A percentile compares a stretch with the other conserved stretches of the same genome.
Evolutionary conservation across 2,329 filamentous ascomycete species (phyloP).

Genomic region (Colletotrichum spinosum): DNA sequence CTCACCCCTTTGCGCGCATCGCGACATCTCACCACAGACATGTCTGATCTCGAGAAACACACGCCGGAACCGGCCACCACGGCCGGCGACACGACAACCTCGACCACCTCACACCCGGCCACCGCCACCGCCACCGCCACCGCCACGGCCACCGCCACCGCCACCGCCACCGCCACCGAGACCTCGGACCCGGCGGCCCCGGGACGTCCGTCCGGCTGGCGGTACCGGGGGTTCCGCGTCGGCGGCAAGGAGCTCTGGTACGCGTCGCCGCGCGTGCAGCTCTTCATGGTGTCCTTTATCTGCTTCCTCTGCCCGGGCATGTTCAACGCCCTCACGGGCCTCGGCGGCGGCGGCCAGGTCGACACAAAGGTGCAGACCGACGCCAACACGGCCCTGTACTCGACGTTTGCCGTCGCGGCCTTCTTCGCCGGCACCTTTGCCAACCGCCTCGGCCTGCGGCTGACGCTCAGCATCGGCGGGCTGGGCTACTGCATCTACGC

Average conservation of each 20-base stretch:
- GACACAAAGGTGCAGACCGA: conserved; percentile 69
- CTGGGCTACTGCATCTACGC: conserved; percentile 83
- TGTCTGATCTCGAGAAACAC: conserved; percentile 32
- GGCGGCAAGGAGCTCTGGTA: conserved; percentile 71
- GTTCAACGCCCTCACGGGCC: conserved; percentile 75
- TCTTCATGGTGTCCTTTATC: conserved; percentile 71
- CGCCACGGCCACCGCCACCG: conserved; percentile 7
- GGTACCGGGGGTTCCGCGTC: conserved; percentile 72
- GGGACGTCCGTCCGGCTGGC: conserved; percentile 68
- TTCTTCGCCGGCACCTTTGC: conserved; percentile 82
- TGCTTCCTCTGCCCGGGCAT: conserved; percentile 77
- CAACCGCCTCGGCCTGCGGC: conserved; percentile 78
- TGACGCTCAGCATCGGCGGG: conserved; percentile 77
- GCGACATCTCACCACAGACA: conserved; percentile 8
- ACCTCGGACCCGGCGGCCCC: conserved; percentile 35
- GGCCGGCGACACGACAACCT: not conserved
- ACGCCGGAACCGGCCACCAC: conserved; percentile 13
- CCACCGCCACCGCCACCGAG: conserved; percentile 30
- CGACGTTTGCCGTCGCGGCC: conserved; percentile 75
- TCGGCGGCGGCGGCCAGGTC: conserved; percentile 73
- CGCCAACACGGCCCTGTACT: conserved; percentile 78
- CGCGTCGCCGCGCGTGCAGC: conserved; percentile 78
- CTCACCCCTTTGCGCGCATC: not conserved
- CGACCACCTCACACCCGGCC: not conserved
- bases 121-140: conserved; percentile 16